Percentiles rank a stretch among this genome's conserved stretches.
Conservation (phyloP, 257 asterid genomes). For the Catharanthus roseus region DNA sequence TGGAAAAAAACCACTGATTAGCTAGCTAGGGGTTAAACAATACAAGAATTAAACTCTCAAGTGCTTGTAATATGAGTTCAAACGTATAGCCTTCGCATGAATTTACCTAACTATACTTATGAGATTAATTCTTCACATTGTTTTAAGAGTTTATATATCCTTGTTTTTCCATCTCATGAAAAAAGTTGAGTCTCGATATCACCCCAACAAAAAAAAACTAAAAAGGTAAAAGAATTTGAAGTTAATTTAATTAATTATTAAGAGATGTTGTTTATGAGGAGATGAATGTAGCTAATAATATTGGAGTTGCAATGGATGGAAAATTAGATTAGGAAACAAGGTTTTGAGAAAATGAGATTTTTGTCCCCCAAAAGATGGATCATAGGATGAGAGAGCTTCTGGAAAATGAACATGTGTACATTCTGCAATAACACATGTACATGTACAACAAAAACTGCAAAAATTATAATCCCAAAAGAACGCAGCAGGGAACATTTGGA, state of each 20-base stretch:
- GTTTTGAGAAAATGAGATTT: background rate
- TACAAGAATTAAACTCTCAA: no score
- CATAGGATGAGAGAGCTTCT: background rate
- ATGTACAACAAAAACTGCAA: no score
- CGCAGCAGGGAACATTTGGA: no score
- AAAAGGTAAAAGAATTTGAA: background rate
- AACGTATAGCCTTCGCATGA: no score
- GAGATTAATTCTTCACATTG: no score
- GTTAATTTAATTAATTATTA: background rate
- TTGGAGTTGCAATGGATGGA: background rate
- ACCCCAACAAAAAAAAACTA: background rate
- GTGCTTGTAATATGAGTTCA: no score
- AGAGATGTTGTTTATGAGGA: background rate
- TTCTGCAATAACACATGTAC: no score
- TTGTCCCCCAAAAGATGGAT: conserved; percentile 5
- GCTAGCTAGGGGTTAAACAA: no score
- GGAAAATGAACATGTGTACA: no score
- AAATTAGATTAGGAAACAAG: background rate
- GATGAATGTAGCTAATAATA: background rate
- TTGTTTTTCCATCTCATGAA: background rate
- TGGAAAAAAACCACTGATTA: no score
- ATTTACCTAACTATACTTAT: no score
- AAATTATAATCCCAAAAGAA: no score
- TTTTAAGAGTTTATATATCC: background rate
- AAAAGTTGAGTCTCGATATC: background rate